Evolutionary conservation across 352 stramenopile genomes (phyloP), one percentile per base, ranked within the genome.

Genomic region (Globisporangium splendens): DNA sequence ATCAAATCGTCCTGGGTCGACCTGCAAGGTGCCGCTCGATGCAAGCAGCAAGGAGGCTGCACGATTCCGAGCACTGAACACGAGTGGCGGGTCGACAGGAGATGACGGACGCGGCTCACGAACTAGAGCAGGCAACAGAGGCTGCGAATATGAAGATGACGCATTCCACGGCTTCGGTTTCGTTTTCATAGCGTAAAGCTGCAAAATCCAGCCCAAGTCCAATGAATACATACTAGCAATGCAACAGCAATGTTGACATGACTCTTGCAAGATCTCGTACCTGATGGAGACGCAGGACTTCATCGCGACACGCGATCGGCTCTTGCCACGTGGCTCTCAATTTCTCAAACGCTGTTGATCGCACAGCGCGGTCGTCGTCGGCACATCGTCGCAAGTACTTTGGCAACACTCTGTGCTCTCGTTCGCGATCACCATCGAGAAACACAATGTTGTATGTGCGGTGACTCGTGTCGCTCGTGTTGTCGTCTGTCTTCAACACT

Each of bases 391-490:
- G 70, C 1, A 89, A 47, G 49, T 69, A 74, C 33, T 68, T 68
- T 1, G 78, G 46, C 7, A 57, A 50, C 12, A 89, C 75, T 21
- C 70, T 70, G 0, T 67, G 70, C 44, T 83, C 67, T 10, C 74
- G 65, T 46, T 89, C 79, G 8, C 55, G 63, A n/a, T 74, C 72
- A 0, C 78, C 68, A 8, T 84, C 72, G 0, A 83, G 53, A 47
- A 77, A 86, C 18, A 35, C 28, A 35, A 35, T 35, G 28, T 35
- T 83, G 66, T 8, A 89, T 47, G n/a, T 82, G 59, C 18, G 68
- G n/a, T n/a, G n/a, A n/a, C n/a, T n/a, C 28, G 28, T 10, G 24
- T 31, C 22, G 46, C 47, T 55, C 18, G 49, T 69, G 51, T 15
- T 58, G 20, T 63, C 47, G 17, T 13, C n/a, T 54, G 31, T 38